phyloP scores from a whole-genome alignment of 345 rosid species.

The Fremontodendron californicum region DNA sequence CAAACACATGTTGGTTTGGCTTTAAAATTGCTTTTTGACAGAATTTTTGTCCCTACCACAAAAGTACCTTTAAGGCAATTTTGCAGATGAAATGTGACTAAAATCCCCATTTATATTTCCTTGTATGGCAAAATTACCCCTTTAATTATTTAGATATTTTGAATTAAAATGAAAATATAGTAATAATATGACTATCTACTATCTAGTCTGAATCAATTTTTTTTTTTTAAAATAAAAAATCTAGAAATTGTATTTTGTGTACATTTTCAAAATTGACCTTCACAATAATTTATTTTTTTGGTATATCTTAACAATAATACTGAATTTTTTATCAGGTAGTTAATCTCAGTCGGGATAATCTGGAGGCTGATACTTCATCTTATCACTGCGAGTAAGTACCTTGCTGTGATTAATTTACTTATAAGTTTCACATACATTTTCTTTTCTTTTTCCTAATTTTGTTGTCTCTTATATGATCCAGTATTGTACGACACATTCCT shows the following conservation, averaged over 20 bases:
- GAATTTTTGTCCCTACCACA: not conserved
- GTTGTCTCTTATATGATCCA: constrained; percentile 24
- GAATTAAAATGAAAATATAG: not conserved
- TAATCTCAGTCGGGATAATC: constrained; percentile 42
- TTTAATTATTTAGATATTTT: not conserved
- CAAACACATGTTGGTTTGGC: not conserved
- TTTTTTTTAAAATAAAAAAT: not conserved
- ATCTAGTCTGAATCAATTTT: not conserved
- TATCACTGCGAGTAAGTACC: constrained; percentile 73
- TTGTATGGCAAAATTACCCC: not conserved
- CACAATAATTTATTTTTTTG: not conserved
- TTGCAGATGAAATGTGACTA: not conserved
- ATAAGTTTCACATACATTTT: not conserved
- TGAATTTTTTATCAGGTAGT: constrained; percentile 43
- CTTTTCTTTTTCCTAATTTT: not conserved
- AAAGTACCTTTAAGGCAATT: not conserved
- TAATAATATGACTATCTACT: not conserved
- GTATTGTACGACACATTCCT: constrained; percentile 56
- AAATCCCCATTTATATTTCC: not conserved
- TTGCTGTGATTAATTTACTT: constrained; percentile 6
- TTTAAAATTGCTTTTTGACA: not conserved
- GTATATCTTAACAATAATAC: not conserved
- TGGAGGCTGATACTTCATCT: constrained; percentile 75
- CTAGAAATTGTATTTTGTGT: not conserved
- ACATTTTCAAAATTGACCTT: not conserved